Percentiles rank a stretch among this genome's conserved stretches.
These are phyloP conservation scores for Sclerotinia glacialis DNA, from an alignment of 2,329 filamentous ascomycete species.

Conservation along the genomic window DNA sequence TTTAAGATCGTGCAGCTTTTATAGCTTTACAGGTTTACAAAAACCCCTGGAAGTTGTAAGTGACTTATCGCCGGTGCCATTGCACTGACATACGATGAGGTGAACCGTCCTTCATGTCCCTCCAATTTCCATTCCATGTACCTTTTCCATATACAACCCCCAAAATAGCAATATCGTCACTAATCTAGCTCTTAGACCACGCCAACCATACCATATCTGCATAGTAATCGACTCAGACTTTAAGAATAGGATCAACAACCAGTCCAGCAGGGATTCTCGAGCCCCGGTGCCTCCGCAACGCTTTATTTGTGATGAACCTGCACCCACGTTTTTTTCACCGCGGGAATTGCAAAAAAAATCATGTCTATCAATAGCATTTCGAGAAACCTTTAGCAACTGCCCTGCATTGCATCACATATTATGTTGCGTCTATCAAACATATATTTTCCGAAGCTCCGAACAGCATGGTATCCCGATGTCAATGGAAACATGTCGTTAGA, in stretches of 20 bases:
- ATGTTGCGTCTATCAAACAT: constrained; percentile 9
- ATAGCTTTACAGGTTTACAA: background rate
- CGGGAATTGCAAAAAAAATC: background rate
- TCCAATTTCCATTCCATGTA: constrained; percentile 1
- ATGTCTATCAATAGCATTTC: constrained; percentile 3
- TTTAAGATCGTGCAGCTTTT: constrained; percentile 4
- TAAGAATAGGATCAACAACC: background rate
- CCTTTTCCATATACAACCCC: background rate
- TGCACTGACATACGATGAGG: constrained; percentile 10
- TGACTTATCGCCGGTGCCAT: background rate
- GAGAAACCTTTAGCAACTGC: background rate
- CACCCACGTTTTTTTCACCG: constrained; percentile 3
- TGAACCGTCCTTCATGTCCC: constrained; percentile 8
- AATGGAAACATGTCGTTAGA: background rate
- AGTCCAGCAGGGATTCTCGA: background rate
- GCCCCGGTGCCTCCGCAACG: background rate
- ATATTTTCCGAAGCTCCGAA: background rate
- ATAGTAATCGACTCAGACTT: background rate
- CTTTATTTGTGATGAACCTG: background rate
- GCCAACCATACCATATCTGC: constrained; percentile 4
- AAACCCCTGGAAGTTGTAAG: background rate
- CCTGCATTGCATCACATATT: background rate
- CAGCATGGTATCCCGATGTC: background rate
- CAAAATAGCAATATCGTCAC: constrained; percentile 1
- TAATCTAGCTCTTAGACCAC: background rate